Evolutionary conservation across 1,139 yeast genomes (phyloP), one percentile per base, ranked within the genome.

Genomic region (Debaryomycetaceae sp.): DNA sequence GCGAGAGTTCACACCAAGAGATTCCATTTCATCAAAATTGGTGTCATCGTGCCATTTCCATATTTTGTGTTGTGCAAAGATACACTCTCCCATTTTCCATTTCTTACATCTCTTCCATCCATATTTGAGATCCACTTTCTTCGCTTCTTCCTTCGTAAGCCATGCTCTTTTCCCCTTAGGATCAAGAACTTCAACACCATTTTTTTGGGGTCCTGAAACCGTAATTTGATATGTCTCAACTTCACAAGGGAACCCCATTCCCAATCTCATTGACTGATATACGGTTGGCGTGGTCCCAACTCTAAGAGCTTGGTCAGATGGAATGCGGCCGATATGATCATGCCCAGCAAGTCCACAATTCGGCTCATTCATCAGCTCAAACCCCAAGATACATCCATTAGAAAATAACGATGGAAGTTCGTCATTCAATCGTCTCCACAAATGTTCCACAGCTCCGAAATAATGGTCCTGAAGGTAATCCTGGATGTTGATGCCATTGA

Each of bases 341-440:
- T 70, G 71, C 0, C 87, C 88, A 37, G 80, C 67, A 41, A 78
- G 69, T 0, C 94, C 92, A 41, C 65, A 53, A 50, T 80, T 85
- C 2, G 98, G 98, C 58, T 91, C 98, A 58, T 91, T 91, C 68
- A 91, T 61, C 38, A 87, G 78, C 62, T 91, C 98, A 56, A 88
- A 75, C 3, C 97, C 98, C 13, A 89, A 52, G 4, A 86, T 61
- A 5, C 73, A 61, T 1, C 77, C 77, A 46, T 67, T 63, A 7
- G 73, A 70, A 42, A 86, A 67, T 59, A 87, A 63, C 9, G 73
- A 68, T 0, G 86, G 85, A 1, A 80, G 73, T 2, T 52, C 50
- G 0, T 57, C 57, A 37, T 69, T 64, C 4, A 89, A 65, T 3
- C 73, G 61, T 18, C 51, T 41, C 63, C 92, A 79, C 8, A 91